These are phyloP conservation scores for Claviceps citrina DNA, from an alignment of 2,329 filamentous ascomycete genomes.

Conservation along the genomic window DNA sequence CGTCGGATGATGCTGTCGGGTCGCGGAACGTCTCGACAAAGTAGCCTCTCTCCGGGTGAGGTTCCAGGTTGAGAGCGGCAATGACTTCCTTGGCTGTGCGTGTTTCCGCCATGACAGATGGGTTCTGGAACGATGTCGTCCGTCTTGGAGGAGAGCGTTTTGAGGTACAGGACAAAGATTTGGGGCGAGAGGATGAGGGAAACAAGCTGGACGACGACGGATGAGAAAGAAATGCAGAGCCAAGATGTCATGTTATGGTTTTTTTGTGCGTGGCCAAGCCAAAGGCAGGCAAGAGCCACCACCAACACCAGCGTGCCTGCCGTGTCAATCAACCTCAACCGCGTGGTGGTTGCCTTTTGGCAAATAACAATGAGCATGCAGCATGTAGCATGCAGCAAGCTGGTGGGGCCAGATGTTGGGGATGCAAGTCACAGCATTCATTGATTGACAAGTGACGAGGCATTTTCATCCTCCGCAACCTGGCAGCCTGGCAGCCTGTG, in stretches of 20 bases:
- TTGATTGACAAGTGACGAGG: not conserved
- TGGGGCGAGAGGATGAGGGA: too few relatives aligned
- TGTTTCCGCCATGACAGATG: not conserved
- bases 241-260: not conserved
- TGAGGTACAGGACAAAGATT: too few relatives aligned
- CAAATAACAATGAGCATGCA: too few relatives aligned
- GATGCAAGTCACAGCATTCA: not conserved
- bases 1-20: slow-evolving; percentile 8
- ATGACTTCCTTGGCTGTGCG: slow-evolving; percentile 28
- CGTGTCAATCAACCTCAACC: too few relatives aligned
- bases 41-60: slow-evolving; percentile 34
- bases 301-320: not conserved
- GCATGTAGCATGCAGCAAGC: too few relatives aligned
- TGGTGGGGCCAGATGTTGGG: not conserved
- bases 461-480: not conserved
- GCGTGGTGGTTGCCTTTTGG: too few relatives aligned
- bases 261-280: not conserved
- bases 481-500: not conserved
- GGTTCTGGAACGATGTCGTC: not conserved
- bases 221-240: not conserved
- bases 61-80: slow-evolving; percentile 23
- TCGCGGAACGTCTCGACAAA: slow-evolving; percentile 33
- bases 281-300: not conserved
- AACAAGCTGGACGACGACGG: not conserved
- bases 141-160: not conserved